Evolutionary conservation across 2,329 filamentous ascomycete species (phyloP), one percentile per base, ranked within the genome.

Genomic region (Diaporthe australafricana): DNA sequence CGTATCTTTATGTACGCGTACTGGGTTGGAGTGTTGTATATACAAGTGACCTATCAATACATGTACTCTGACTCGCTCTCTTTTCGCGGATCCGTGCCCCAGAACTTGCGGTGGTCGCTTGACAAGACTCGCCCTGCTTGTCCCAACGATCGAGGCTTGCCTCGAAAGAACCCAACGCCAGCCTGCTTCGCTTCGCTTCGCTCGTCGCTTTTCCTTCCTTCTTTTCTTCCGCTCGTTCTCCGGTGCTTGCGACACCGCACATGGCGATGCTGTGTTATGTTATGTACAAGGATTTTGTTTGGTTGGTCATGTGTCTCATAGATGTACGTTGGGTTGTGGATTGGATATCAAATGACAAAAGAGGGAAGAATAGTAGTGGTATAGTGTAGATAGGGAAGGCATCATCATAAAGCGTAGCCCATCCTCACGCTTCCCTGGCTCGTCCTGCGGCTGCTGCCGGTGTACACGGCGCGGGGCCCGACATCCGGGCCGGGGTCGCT

Each of bases 401-500:
- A 27, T 65, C n/a, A 69, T 72, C 65, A 72, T 63, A 72, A 48
- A 40, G 70, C 70, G 32, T 68, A 63, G 17, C 70, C 70, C 66
- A 69, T 63, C 55, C 20, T 50, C 38, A 72, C 35, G 55, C 70
- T 70, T 47, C 65, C n/a, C 30, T 65, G 60, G 60, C 60, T 65
- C n/a, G 45, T 50, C 30, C 60, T 35, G 45, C 45, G 45, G 45
- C 14, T 50, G 45, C 14, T 65, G 7, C 45, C 60, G 25, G 45
- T 25, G 60, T 56, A 27, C 14, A 38, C 47, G n/a, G 42, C 48
- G n/a, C 69, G 52, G 77, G 84, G 83, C 0, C 87, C 87, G 1
- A 89, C 81, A 73, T 89, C 87, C 2, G 87, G 87, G 0, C 87
- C 87, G 0, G 87, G 87, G 69, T 88, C 87, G 68, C 85, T 86